These are phyloP conservation scores for Elsinoe australis DNA, from an alignment of 2,329 filamentous ascomycete species.

Conservation along the genomic window DNA sequence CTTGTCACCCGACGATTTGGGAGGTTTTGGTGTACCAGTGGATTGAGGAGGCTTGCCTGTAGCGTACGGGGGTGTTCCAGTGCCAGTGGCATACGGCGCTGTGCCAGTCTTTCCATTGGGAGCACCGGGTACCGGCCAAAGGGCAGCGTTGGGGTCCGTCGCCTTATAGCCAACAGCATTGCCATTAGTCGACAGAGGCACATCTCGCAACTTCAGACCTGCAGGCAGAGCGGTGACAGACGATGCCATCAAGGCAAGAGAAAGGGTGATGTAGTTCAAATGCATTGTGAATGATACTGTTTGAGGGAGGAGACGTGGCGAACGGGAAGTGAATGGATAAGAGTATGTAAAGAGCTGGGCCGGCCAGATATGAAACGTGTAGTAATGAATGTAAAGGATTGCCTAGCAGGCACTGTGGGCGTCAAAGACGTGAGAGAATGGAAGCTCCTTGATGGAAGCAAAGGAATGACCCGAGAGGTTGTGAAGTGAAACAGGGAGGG, in stretches of 20 bases:
- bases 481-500: neutral
- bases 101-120: too few relatives aligned
- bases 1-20: too few relatives aligned
- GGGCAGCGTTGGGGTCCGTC: too few relatives aligned
- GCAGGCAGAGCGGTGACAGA: neutral
- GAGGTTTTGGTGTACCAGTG: too few relatives aligned
- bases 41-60: too few relatives aligned
- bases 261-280: neutral
- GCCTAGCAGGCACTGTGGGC: conserved; percentile 5
- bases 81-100: too few relatives aligned
- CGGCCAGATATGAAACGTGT: conserved; percentile 1
- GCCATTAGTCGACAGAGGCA: neutral
- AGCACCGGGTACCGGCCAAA: too few relatives aligned
- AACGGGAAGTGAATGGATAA: neutral
- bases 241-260: neutral
- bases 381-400: neutral
- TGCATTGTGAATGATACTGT: neutral
- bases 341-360: conserved; percentile 1
- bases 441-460: neutral
- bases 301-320: neutral
- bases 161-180: neutral
- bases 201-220: neutral
- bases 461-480: neutral
- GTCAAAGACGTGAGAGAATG: neutral
- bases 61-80: too few relatives aligned